These are phyloP conservation scores for Xylariaceae sp. DNA, from an alignment of 2,329 filamentous ascomycete species.

Conservation along the genomic window DNA sequence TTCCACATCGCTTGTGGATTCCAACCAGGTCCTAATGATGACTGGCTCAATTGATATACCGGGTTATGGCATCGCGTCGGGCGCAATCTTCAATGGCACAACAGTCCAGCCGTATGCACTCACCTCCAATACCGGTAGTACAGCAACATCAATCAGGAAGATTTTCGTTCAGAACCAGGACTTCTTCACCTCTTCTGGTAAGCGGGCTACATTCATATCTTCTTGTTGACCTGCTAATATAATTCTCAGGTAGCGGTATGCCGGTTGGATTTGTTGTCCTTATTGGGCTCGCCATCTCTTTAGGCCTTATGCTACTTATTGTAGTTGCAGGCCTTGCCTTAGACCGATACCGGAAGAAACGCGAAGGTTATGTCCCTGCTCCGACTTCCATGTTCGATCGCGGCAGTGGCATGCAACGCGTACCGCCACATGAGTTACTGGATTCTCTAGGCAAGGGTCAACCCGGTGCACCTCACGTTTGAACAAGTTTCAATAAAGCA, in stretches of 20 bases:
- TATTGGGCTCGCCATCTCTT: constrained; percentile 77
- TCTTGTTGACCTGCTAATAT: constrained; percentile 14
- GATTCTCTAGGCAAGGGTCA: constrained; percentile 54
- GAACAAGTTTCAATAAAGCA: constrained; percentile 24
- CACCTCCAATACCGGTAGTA: constrained; percentile 67
- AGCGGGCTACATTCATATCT: constrained; percentile 37
- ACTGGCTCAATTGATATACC: constrained; percentile 81
- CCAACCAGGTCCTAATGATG: constrained; percentile 74
- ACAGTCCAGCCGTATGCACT: constrained; percentile 78
- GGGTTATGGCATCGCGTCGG: constrained; percentile 78
- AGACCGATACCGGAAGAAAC: constrained; percentile 74
- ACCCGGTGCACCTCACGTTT: constrained; percentile 55
- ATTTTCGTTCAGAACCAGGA: constrained; percentile 83
- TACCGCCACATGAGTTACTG: constrained; percentile 64
- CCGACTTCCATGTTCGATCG: constrained; percentile 67
- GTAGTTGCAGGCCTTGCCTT: constrained; percentile 75
- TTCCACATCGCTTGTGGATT: constrained; percentile 63
- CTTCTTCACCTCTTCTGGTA: constrained; percentile 69
- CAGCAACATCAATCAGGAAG: constrained; percentile 73
- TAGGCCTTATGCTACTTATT: constrained; percentile 76
- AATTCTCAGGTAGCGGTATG: constrained; percentile 55
- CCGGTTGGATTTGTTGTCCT: constrained; percentile 78
- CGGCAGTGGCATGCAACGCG: constrained; percentile 59
- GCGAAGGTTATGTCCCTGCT: constrained; percentile 80
- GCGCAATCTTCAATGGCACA: constrained; percentile 85